Base-by-base conservation (phyloP, 2,329 filamentous ascomycete genomes). In the Fusarium palustre region DNA sequence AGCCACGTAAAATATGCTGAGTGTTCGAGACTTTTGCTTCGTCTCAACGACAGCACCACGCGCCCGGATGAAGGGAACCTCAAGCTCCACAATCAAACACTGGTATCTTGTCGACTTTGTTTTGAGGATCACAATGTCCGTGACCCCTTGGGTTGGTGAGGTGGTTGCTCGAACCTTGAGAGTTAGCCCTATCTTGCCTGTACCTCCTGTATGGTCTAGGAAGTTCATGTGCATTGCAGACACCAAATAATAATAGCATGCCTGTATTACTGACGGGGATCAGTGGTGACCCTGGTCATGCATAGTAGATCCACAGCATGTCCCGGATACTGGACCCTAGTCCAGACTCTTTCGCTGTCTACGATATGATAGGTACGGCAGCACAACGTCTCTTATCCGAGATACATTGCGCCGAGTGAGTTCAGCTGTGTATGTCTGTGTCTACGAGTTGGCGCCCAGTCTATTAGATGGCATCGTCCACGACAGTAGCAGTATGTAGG, bases 381-480 rank as follows among this genome's bases (percentile, higher is more conserved):
- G 34, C 54, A 53, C 48, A 41, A 53, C 45, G 45, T 31, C 53
- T 55, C 62, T 50, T 52, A 70, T 64, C 62, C 66, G 62, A 59
- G 41, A 59, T 57, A 39, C 55, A 28, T 47, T 43, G 30, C 46
- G 36, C 55, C 33, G 59, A 63, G 34, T 42, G n/a, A 30, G 52
- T 53, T 66, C 66, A 62, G 61, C 34, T 61, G 36, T 20, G 30
- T 31, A 48, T 56, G 42, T 60, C 41, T 52, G 52, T 45, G 45
- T 70, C 62, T 69, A 69, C 62, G 66, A 56, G 33, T 49, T 64
- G 54, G 47, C 49, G 52, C 46, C 50, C 31, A 65, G 46, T 59
- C 53, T 64, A 54, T 61, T 50, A 50, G 33, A 48, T 64, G 69
- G 71, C 65, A 65, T 64, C 61, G 49, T 54, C 47, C 46, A 52